These are phyloP conservation scores for Escovopsis sp. DNA, from an alignment of 2,329 filamentous ascomycete genomes.

Conservation along the genomic window DNA sequence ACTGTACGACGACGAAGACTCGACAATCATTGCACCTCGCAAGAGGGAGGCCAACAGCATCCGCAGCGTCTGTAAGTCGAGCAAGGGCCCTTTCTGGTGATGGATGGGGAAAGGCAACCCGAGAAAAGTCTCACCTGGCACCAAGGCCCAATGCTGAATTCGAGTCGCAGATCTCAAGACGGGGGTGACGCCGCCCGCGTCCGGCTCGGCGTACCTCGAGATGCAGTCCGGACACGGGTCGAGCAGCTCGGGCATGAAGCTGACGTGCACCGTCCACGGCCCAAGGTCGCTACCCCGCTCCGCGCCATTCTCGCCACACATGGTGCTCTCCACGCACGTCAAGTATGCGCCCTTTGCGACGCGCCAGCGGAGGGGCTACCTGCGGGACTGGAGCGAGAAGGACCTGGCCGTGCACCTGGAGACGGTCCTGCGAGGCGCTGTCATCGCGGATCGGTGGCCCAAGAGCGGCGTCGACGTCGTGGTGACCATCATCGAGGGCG, in stretches of 20 bases:
- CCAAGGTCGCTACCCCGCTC: conserved; percentile 81
- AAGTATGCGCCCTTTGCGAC: conserved; percentile 96
- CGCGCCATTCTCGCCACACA: conserved; percentile 80
- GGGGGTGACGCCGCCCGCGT: conserved; percentile 81
- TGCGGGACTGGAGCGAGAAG: conserved; percentile 72
- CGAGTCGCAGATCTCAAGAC: conserved; percentile 63
- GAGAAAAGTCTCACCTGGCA: too few species aligned
- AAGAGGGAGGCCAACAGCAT: conserved; percentile 52
- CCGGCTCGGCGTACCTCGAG: conserved; percentile 79
- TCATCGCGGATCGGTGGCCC: conserved; percentile 93
- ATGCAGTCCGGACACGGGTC: conserved; percentile 35
- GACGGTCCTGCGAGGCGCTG: conserved; percentile 72
- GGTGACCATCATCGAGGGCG: conserved; percentile 82
- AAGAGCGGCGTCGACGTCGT: conserved; percentile 96
- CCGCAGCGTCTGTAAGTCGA: conserved; percentile 71
- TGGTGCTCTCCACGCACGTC: conserved; percentile 82
- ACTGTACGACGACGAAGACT: conserved; percentile 42
- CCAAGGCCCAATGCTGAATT: conserved; percentile 1
- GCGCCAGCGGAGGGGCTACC: conserved; percentile 64
- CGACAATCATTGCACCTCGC: conserved; percentile 27
- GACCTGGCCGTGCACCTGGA: conserved; percentile 86
- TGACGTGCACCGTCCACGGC: conserved; percentile 85
- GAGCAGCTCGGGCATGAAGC: conserved; percentile 58
- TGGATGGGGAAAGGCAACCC: too few species aligned
- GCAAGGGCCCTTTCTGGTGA: background rate